phyloP scores from a whole-genome alignment of 805 yeast species.

The Clavispora vitiphila region DNA sequence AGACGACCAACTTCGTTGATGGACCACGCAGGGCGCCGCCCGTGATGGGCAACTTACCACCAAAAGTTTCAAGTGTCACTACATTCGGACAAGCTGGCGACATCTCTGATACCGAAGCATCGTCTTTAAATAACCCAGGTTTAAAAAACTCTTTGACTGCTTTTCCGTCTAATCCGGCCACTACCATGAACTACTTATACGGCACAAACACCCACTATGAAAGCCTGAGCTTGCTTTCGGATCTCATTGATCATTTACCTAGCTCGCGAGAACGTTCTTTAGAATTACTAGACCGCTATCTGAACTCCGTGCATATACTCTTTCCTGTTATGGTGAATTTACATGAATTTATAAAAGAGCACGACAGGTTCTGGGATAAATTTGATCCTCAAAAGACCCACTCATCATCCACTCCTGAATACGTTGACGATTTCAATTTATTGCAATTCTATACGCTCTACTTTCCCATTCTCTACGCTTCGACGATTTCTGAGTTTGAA shows the following conservation, averaged over 20 bases:
- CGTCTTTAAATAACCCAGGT: conserved; percentile 18
- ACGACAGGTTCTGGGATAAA: conserved; percentile 46
- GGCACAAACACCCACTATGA: conserved; percentile 38
- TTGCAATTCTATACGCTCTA: conserved; percentile 44
- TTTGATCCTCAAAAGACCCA: conserved; percentile 13
- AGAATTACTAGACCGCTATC: conserved; percentile 44
- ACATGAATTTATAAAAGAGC: conserved; percentile 38
- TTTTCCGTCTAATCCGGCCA: conserved; percentile 29
- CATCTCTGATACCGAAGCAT: not conserved
- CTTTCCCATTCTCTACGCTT: conserved; percentile 53
- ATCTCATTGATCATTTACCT: conserved; percentile 43
- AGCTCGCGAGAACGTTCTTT: conserved; percentile 37
- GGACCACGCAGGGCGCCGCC: conserved; percentile 7
- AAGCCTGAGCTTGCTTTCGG: conserved; percentile 29
- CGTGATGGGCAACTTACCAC: not conserved
- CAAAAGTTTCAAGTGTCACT: not conserved
- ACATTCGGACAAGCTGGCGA: not conserved
- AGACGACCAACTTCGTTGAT: conserved; percentile 15
- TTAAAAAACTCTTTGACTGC: conserved; percentile 26
- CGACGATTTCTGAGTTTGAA: conserved; percentile 55
- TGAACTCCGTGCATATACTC: conserved; percentile 51
- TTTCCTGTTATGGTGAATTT: conserved; percentile 48
- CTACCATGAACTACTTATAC: conserved; percentile 28
- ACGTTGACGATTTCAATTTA: conserved; percentile 29
- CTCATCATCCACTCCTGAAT: conserved; percentile 6